Evolutionary conservation across 2,329 filamentous ascomycete species (phyloP).

Genomic region (Rutstroemia sydowiana): DNA sequence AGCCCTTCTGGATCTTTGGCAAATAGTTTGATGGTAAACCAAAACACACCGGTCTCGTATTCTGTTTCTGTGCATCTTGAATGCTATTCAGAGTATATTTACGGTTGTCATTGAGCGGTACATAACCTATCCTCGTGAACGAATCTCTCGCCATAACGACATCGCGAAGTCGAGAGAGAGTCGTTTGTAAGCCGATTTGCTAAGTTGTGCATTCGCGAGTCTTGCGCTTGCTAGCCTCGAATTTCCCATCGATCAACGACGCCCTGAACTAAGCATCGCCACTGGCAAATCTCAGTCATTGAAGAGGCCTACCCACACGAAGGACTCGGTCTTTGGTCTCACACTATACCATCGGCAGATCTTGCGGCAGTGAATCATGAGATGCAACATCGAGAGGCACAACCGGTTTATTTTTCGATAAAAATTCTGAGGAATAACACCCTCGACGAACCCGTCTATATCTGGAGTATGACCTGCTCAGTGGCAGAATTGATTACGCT

Average conservation of each 20-base stretch:
- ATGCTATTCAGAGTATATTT: constrained; percentile 22
- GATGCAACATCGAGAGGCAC: too few relatives aligned
- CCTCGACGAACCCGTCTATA: too few relatives aligned
- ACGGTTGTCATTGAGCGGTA: constrained; percentile 16
- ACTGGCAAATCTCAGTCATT: too few relatives aligned
- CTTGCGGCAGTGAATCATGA: too few relatives aligned
- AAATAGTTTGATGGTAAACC: constrained; percentile 15
- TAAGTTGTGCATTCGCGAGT: background rate
- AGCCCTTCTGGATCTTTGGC: constrained; percentile 8
- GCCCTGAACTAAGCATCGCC: too few relatives aligned
- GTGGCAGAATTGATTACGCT: too few relatives aligned
- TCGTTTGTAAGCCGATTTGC: constrained; percentile 14
- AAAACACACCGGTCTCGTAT: constrained; percentile 22
- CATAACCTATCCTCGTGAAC: constrained; percentile 22
- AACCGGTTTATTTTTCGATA: too few relatives aligned
- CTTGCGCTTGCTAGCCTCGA: constrained; percentile 2
- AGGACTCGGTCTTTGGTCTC: too few relatives aligned
- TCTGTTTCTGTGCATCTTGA: constrained; percentile 24
- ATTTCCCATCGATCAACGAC: background rate
- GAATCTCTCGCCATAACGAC: constrained; percentile 18
- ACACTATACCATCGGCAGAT: too few relatives aligned
- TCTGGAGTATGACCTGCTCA: too few relatives aligned
- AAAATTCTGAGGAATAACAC: too few relatives aligned
- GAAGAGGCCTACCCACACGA: too few relatives aligned
- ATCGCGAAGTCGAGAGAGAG: constrained; percentile 21